Base-by-base conservation (phyloP, 441 rosid species). In the Gossypium gossypioides region DNA sequence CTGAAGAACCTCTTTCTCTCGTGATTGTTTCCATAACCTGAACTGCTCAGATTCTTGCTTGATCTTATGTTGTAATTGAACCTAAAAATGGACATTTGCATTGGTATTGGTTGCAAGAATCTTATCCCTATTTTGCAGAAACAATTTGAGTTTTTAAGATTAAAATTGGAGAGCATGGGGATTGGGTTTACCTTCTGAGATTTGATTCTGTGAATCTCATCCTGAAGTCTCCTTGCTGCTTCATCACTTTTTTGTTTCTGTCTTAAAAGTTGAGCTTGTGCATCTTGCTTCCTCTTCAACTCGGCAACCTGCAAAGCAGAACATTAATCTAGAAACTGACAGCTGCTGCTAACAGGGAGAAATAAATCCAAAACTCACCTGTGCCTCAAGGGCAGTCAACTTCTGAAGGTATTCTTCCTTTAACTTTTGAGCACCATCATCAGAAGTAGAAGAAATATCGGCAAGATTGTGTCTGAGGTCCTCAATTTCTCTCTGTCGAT, bases 1-100 rank as follows among this genome's bases (percentile, higher is more conserved):
- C 97, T 95, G 99, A 84, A 95, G 92, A 74, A 95, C 99, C 84
- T 95, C 99, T 72, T 91, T 95, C 82, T 95, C 99, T 76, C 96
- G 85, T 13, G 92, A 81, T 73, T 88, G 90, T 82, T 95, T 95
- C 98, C 97, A 95, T 75, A 82, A 77, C 79, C 70, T 86, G 64
- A 91, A 91, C 74, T 89, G 96, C 83, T 95, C 99, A 51, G 96
- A 91, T 79, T 95, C 99, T 76, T 95, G 99, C 87, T 95, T 92
- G 78, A 95, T 95, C 85, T 92, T 92, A 48, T 96, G 95, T 74
- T 92, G 98, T 69, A 96, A 69, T 82, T 93, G 98, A 81, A 89
- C 99, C 99, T 91, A 78, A 66, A 29, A 13, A 21, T 68, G 24
- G 32, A 69, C 6, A 40, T 69, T 75, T 72, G 48, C 73, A 71